Conservation (phyloP, 1,284 basidiomycete species). For the Fomes fomentarius region DNA sequence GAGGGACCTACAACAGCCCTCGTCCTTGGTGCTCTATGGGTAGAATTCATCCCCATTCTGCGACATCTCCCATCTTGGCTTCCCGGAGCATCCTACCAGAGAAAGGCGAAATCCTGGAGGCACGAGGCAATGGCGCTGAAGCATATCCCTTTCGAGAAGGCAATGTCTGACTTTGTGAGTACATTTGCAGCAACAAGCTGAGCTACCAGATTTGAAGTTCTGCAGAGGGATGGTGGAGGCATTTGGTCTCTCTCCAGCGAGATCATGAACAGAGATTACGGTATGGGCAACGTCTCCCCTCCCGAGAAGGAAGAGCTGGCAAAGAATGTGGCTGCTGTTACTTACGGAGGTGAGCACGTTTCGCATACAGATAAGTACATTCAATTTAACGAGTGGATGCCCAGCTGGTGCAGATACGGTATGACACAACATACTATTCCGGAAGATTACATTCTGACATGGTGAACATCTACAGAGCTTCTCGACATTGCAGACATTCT, state of each 20-base stretch:
- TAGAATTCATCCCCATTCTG: constrained; percentile 30
- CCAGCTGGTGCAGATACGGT: too few relatives aligned
- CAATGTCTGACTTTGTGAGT: constrained; percentile 17
- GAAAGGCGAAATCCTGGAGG: constrained; percentile 42
- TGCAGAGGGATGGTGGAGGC: constrained; percentile 7
- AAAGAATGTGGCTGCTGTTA: constrained; percentile 17
- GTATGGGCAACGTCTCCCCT: background rate
- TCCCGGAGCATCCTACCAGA: constrained; percentile 46
- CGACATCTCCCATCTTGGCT: constrained; percentile 45
- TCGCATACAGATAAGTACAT: too few relatives aligned
- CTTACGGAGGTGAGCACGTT: constrained; percentile 17
- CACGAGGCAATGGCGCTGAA: constrained; percentile 11
- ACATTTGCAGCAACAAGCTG: too few relatives aligned
- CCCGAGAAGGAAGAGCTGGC: constrained; percentile 16
- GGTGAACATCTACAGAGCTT: constrained; percentile 10
- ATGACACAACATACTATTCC: too few relatives aligned
- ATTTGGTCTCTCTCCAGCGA: constrained; percentile 11
- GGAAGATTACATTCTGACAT: too few relatives aligned
- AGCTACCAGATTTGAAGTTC: too few relatives aligned
- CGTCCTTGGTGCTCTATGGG: constrained; percentile 22
- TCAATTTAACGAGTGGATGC: too few relatives aligned
- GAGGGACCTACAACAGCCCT: constrained; percentile 15
- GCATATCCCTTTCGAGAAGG: constrained; percentile 14
- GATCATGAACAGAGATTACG: constrained; percentile 9
- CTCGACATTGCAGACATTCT: constrained; percentile 30